These are phyloP conservation scores for barley (Hordeum vulgare) DNA, from an alignment of 176 grass and related monocot species.

Conservation along the genomic window DNA sequence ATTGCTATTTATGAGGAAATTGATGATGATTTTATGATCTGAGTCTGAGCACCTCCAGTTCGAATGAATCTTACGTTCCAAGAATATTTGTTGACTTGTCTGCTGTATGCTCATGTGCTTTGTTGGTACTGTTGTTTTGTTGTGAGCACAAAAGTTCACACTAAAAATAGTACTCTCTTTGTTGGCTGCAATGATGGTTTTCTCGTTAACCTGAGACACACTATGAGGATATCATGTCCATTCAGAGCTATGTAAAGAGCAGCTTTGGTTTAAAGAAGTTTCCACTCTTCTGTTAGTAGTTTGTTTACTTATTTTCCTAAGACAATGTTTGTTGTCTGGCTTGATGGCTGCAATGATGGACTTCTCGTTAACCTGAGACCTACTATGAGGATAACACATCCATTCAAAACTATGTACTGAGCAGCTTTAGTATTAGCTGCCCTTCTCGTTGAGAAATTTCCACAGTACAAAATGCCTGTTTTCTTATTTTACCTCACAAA, in stretches of 20 bases:
- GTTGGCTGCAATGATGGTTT: no score
- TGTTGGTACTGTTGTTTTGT: background rate
- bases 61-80: background rate
- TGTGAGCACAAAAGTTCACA: background rate
- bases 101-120: background rate
- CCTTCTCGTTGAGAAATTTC: background rate
- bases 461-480: background rate
- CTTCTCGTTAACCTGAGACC: slow-evolving; percentile 41
- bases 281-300: no score
- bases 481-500: background rate
- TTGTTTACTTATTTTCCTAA: background rate
- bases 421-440: background rate
- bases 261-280: no score
- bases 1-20: background rate
- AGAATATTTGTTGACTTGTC: background rate
- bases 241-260: no score
- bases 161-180: background rate
- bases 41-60: background rate
- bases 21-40: background rate
- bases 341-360: slow-evolving; percentile 29
- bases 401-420: slow-evolving; percentile 41
- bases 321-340: no score
- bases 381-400: slow-evolving; percentile 20
- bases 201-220: no score
- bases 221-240: no score